Evolutionary conservation across 495 filamentous ascomycete species (phyloP), one percentile per base, ranked within the genome.

Genomic region (Parachaetomium inaequale): DNA sequence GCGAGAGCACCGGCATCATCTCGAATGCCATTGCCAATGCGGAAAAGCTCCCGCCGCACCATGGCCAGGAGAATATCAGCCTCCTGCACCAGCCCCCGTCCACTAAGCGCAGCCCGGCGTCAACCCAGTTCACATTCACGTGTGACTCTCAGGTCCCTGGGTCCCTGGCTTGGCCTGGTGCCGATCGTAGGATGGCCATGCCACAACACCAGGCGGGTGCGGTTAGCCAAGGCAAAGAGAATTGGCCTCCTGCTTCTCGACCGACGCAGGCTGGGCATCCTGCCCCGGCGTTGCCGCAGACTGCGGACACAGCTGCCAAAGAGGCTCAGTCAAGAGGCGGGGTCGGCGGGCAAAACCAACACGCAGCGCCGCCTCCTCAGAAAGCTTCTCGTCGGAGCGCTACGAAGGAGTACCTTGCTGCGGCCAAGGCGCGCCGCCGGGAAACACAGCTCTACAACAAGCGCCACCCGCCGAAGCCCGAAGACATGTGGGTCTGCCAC

Each of bases 401-500:
- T 21, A 46, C 57, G 3, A 67, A 66, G 21, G 56, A 68, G 42
- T 70, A 66, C 42, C 21, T 46, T 28, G 67, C 65, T 19, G 69
- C 67, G 43, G 79, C 77, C 14, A 71, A 62, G 52, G 72, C 74
- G 11, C 76, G 78, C 1, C 77, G 74, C 10, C 73, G 70, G 32
- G 69, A 76, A 46, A 76, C 74, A 1, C 67, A 72, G 59, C 62
- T 87, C 59, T 76, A 83, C 53, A 95, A 96, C 66, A 85, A 83
- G 63, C 88, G 89, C 62, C 86, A 94, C 64, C 88, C 88, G 6
- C 87, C 88, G 0, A 82, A 81, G 29, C 72, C 82, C 34, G 87
- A 92, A 63, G 91, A 95, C 63, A 83, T 90, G 28, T 98, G 93
- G 91, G 91, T 97, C 51, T 98, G 94, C 75, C 92, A 94, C 65